Evolutionary conservation across 2,329 filamentous ascomycete genomes (phyloP).

Genomic region (Ophiostoma sp.): DNA sequence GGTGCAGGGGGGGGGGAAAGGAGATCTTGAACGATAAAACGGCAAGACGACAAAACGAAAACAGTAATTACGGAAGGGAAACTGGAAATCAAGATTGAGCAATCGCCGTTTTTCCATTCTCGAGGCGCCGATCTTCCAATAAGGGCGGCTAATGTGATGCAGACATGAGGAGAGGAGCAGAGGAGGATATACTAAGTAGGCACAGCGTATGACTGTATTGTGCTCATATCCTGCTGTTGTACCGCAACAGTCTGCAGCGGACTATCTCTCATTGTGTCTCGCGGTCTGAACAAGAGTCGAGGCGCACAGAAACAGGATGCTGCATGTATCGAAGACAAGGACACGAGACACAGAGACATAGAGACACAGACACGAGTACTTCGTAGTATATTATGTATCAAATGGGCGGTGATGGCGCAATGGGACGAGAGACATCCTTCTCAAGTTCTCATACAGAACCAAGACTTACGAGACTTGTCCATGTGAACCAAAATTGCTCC

Average conservation of each 20-base stretch:
- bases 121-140: slow-evolving; percentile 15
- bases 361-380: not conserved
- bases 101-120: not conserved
- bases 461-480: not conserved
- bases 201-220: not conserved
- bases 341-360: not conserved
- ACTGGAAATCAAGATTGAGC: not conserved
- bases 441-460: not conserved
- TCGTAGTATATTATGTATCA: too few species aligned
- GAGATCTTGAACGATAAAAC: not conserved
- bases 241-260: not conserved
- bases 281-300: not conserved
- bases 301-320: not conserved
- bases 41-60: not conserved
- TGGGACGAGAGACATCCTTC: not conserved
- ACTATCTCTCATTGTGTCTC: slow-evolving; percentile 7
- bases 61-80: not conserved
- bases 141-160: slow-evolving; percentile 18
- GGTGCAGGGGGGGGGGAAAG: too few species aligned
- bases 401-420: slow-evolving; percentile 6
- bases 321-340: not conserved
- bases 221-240: not conserved
- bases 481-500: not conserved
- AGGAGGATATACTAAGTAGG: not conserved
- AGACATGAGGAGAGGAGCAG: not conserved